Base-by-base conservation (phyloP, 1,284 basidiomycete genomes). In the Acaromyces ingoldii region DNA sequence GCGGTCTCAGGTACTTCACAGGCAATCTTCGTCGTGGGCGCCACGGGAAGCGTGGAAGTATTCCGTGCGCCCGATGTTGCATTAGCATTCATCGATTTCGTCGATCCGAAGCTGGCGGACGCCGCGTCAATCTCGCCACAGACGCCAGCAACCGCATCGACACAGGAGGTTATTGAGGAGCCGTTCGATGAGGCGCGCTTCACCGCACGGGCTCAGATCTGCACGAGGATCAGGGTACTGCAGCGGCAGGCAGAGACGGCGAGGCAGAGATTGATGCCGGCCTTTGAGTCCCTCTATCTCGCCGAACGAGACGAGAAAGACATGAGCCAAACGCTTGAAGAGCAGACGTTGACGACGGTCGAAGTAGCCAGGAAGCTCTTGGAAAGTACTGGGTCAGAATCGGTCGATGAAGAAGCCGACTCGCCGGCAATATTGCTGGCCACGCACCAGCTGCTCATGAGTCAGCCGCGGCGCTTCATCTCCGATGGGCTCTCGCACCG, bases 401-500 rank as follows among this genome's bases (percentile, higher is more conserved):
- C n/a, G n/a, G 28, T 40, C 17, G 38, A 40, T 7, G 28, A 7
- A 7, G 38, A 40, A 40, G 17, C 28, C 7, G 21, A 22, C 21
- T 7, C 38, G 17, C 55, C 60, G 3, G 42, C 55, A 36, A 67
- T 60, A 7, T 67, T 81, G 7, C 82, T 88, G 57, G 88, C 86
- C 0, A 80, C 85, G 0, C 90, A 95, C 76, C 81, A 81, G 51
- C 81, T 85, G 56, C 77, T 96, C 58, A 86, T 93, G 83, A 74
- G 78, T 7, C 77, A 82, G 11, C 73, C 83, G 1, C 67, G 81
- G 17, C 77, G 85, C 42, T 97, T 88, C 62, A 71, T 87, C 19
- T 83, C 85, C 0, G 80, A 84, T 47, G 74, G 78, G 21, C 74
- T 77, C 28, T 76, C 79, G 31, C 88, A 88, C 75, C 78, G 83